phyloP scores from a whole-genome alignment of 164 flowering plant genomes.

The Amborella trichopoda region DNA sequence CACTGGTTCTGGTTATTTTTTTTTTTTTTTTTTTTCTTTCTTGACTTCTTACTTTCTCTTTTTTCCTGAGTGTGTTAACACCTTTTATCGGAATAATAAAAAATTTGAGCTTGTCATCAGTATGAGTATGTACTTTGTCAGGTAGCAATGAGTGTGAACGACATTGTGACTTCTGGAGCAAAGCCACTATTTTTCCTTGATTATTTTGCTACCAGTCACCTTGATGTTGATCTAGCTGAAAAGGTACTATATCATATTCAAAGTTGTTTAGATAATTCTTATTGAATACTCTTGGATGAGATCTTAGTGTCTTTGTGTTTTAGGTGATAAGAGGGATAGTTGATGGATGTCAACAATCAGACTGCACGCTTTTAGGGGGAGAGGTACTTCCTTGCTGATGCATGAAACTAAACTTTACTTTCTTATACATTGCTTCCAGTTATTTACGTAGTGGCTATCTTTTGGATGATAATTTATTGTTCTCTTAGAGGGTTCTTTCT shows the following conservation, averaged over 20 bases:
- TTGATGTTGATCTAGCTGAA: conserved; percentile 98
- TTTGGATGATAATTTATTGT: no score
- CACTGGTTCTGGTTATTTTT: neutral
- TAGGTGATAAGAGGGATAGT: conserved; percentile 95
- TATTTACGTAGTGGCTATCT: no score
- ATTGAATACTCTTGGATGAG: neutral
- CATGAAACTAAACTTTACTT: no score
- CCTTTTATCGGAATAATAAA: no score
- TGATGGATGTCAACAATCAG: conserved; percentile 81
- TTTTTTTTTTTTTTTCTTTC: neutral
- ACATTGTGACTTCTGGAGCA: conserved; percentile 95
- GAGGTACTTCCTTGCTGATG: conserved; percentile 80
- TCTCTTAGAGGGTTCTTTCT: no score
- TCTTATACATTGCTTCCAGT: no score
- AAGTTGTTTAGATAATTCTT: neutral
- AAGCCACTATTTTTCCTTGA: conserved; percentile 92
- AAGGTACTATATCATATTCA: conserved; percentile 30
- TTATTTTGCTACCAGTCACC: conserved; percentile 90
- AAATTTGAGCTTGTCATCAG: no score
- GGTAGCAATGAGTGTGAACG: conserved; percentile 99
- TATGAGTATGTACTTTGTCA: conserved; percentile 11
- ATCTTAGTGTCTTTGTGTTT: conserved; percentile 9
- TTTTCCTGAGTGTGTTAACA: no score
- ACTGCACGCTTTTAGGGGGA: conserved; percentile 82
- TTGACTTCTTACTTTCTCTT: no score